Evolutionary conservation across 2,329 filamentous ascomycete species (phyloP).

Genomic region (Cladophialophora yegresii): DNA sequence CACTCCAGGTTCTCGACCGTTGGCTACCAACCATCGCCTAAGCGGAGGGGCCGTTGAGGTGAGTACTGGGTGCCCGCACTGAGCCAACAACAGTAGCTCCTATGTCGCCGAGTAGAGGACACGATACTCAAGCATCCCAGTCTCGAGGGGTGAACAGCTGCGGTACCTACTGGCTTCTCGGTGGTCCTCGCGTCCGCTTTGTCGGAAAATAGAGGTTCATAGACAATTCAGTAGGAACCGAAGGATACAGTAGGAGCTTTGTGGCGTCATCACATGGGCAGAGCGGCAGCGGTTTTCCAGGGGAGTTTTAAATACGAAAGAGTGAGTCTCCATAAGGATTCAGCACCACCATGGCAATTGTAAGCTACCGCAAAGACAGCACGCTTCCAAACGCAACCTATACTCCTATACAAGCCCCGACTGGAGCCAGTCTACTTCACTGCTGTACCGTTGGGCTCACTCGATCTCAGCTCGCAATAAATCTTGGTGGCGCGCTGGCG

Average conservation of each 20-base stretch:
- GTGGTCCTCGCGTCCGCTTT: too few species aligned
- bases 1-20: not conserved
- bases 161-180: too few species aligned
- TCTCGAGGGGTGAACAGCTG: too few species aligned
- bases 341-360: not conserved
- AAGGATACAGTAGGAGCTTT: not conserved
- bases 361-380: not conserved
- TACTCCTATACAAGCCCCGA: not conserved
- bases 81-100: too few species aligned
- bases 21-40: not conserved
- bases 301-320: not conserved
- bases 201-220: not conserved
- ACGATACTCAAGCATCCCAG: too few species aligned
- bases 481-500: slow-evolving; percentile 65
- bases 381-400: not conserved
- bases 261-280: not conserved
- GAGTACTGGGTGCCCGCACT: too few species aligned
- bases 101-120: too few species aligned
- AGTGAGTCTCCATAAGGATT: not conserved
- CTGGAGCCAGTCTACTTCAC: not conserved
- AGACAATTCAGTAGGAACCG: not conserved
- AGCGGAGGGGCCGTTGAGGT: not conserved
- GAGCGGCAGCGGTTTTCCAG: not conserved
- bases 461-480: slow-evolving; percentile 56
- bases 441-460: slow-evolving; percentile 2